Evolutionary conservation across 2,329 filamentous ascomycete genomes (phyloP), one percentile per base, ranked within the genome.

Genomic region (Fusarium setosum): DNA sequence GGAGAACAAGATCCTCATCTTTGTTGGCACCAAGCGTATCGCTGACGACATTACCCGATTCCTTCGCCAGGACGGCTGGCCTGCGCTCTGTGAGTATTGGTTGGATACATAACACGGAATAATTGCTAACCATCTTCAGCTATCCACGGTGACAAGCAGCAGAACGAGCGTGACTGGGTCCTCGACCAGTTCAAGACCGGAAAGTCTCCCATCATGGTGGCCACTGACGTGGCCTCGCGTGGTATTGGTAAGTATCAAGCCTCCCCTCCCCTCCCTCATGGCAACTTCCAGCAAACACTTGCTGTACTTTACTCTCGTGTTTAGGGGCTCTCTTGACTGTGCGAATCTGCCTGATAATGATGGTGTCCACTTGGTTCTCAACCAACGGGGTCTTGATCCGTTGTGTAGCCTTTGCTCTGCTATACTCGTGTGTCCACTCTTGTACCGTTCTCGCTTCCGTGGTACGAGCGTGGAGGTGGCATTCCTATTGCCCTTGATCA

Each of bases 181-280:
- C 87, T 99, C 78, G 96, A 98, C 81, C 95, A 98, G 82, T 99
- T 99, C 90, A 99, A 98, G 90, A 93, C 92, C 70, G 94, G 94
- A 83, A 97, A 98, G 87, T 97, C 94, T 84, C 96, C 96, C 79
- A 97, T 99, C 89, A 97, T 99, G 94, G 96, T 99, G 84, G 96
- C 96, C 84, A 99, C 96, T 71, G 96, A 98, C 78, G 96, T 99
- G 83, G 96, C 96, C 84, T 98, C 96, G 79, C 96, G 96, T 94
- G 96, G 96, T 93, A 97, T 99, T 84, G 96, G 96, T 97, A 96
- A 97, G 94, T 95, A 92, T 88, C 84, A 86, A 59, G 21, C 41
- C 60, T 21, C 53, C 83, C 83, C 82, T 80, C 81, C 80, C 81
- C 76, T 75, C 75, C 74, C 69, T 67, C 73, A 73, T 78, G 80